These are phyloP conservation scores for Camellia sinensis DNA, from an alignment of 148 eudicot species.

Conservation along the genomic window DNA sequence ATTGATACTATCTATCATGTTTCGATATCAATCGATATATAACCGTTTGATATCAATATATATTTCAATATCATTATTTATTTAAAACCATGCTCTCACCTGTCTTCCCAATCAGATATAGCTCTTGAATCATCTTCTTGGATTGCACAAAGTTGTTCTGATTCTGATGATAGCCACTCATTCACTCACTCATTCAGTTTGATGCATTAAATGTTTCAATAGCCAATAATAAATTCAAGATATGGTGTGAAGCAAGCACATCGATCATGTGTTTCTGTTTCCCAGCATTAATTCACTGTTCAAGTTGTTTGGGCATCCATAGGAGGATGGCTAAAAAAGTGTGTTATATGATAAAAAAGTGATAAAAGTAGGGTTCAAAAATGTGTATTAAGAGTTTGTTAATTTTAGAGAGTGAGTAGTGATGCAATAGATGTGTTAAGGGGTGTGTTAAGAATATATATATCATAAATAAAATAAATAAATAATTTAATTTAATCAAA, in stretches of 20 bases:
- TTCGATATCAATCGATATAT: background rate
- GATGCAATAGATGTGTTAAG: no score
- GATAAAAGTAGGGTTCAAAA: no score
- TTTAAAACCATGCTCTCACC: no score
- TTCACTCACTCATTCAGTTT: background rate
- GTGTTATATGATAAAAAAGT: no score
- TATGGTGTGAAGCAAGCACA: constrained; percentile 7
- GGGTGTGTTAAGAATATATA: no score
- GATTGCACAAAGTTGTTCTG: background rate
- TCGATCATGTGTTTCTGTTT: constrained; percentile 13
- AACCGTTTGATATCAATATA: background rate
- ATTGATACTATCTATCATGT: no score
- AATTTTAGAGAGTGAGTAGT: no score
- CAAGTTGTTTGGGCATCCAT: no score
- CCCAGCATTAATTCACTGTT: constrained; percentile 6
- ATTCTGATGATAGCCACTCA: background rate
- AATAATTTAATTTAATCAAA: no score
- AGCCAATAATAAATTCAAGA: background rate
- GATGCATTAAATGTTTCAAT: constrained; percentile 6
- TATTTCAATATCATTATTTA: background rate
- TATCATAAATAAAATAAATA: no score
- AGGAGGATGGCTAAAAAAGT: no score
- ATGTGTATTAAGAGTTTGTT: no score
- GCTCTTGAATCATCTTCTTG: background rate
- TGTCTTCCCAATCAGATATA: background rate